phyloP scores from a whole-genome alignment of 2,329 filamentous ascomycete genomes.

The Fusarium verrucosum region DNA sequence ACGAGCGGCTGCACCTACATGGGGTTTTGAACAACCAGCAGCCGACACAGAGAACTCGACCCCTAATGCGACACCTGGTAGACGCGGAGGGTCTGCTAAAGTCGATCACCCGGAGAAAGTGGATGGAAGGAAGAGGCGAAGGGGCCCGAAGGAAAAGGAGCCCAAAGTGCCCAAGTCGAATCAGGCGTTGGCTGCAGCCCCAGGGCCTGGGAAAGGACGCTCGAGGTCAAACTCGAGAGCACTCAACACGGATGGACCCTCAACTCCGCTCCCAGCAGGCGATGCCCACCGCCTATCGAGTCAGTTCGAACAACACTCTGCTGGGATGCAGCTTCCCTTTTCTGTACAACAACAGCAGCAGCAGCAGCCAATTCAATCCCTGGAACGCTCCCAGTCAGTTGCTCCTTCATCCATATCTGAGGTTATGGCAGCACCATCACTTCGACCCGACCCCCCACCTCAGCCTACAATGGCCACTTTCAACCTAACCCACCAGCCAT shows the following conservation, averaged over 20 bases:
- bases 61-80: constrained; percentile 65
- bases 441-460: constrained; percentile 63
- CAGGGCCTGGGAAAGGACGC: constrained; percentile 57
- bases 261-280: constrained; percentile 49
- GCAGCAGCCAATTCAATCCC: constrained; percentile 40
- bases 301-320: constrained; percentile 56
- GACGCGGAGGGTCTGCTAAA: constrained; percentile 58
- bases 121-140: constrained; percentile 53
- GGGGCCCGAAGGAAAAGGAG: constrained; percentile 54
- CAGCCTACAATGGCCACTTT: constrained; percentile 61
- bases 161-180: constrained; percentile 52
- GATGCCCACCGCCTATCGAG: constrained; percentile 54
- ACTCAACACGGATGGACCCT: constrained; percentile 55
- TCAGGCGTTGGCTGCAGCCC: constrained; percentile 59
- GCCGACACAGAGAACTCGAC: constrained; percentile 69
- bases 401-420: constrained; percentile 57
- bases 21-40: constrained; percentile 68
- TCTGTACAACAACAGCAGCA: constrained; percentile 39
- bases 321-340: constrained; percentile 56
- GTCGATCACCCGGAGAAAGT: constrained; percentile 59
- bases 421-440: constrained; percentile 65
- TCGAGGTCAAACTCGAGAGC: constrained; percentile 65
- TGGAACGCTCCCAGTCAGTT: constrained; percentile 51
- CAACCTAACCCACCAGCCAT: constrained; percentile 56
- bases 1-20: constrained; percentile 75